Base-by-base conservation (phyloP, 2,329 filamentous ascomycete genomes). In the Lojkania enalia region DNA sequence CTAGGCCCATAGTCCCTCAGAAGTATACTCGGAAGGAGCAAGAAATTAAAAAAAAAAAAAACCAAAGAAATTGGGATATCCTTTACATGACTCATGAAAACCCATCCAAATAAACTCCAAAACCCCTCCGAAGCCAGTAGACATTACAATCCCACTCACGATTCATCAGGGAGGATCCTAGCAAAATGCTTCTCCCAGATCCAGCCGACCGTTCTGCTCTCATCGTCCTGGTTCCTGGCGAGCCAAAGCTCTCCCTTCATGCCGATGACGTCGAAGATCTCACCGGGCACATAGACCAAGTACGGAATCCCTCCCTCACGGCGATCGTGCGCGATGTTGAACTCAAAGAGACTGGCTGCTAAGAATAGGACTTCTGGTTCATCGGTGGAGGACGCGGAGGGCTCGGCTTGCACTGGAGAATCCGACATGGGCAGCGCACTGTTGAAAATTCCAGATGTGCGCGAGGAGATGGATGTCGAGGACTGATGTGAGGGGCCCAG, bases 151-250 rank as follows among this genome's bases (percentile, higher is more conserved):
- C n/a, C n/a, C 25, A n/a, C n/a, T 16, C 15, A 33, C 30, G 57
- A 57, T 23, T 69, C 67, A 43, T 71, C 69, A 4, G 67, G 66
- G 27, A 71, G 42, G 20, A 71, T 71, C 15, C 68, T 56, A 16
- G 70, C 70, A 77, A 99, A 99, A 74, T 99, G 94, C 71, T 96
- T 96, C 61, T 91, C 95, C 94, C 94, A 99, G 61, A 99, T 96
- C 94, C 94, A 99, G 39, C 94, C 94, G 23, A 97, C 85, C 54
- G 84, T 80, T 54, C 87, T 81, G 9, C 76, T 78, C 1, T 83
- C 75, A 69, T 99, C 94, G 64, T 99, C 94, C 72, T 99, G 94
- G 66, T 99, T 99, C 70, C 90, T 90, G 41, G 94, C 94, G 45
- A 99, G 83, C 94, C 94, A 99, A 37, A 97, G 80, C 75, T 99